A percentile compares a stretch with the other conserved stretches of the same genome.
These are phyloP conservation scores for Sherardia arvensis DNA, from an alignment of 257 asterid genomes.

Conservation along the genomic window DNA sequence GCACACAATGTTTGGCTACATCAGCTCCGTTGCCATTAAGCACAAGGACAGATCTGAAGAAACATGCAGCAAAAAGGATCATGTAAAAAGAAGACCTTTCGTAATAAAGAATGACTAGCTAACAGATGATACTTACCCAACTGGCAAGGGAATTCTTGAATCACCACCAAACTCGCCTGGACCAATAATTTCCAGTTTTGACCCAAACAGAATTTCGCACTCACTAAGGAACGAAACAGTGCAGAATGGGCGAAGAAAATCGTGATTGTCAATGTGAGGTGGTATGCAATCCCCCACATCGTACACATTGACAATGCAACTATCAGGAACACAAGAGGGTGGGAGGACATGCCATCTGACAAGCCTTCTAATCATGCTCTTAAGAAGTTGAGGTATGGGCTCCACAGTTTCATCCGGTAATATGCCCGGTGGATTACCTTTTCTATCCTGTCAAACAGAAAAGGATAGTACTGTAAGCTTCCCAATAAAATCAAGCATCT, in stretches of 20 bases:
- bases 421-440: conserved; percentile 38
- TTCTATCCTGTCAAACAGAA: conserved; percentile 26
- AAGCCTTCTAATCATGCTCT: conserved; percentile 36
- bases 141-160: conserved; percentile 26
- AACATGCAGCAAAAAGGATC: conserved; percentile 8
- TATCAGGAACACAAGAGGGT: conserved; percentile 36
- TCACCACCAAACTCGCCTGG: conserved; percentile 34
- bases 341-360: conserved; percentile 41
- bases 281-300: conserved; percentile 43
- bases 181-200: conserved; percentile 24
- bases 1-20: conserved; percentile 40
- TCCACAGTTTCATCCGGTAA: conserved; percentile 26
- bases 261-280: conserved; percentile 43
- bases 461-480: background rate
- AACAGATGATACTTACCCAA: conserved; percentile 25
- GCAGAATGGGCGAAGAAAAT: conserved; percentile 37
- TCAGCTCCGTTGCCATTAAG: conserved; percentile 43
- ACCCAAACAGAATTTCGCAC: conserved; percentile 32
- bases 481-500: background rate
- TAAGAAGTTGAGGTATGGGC: conserved; percentile 33
- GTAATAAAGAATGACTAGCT: background rate
- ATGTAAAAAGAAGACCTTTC: background rate
- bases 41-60: conserved; percentile 35
- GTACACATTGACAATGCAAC: conserved; percentile 37
- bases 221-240: conserved; percentile 39